Percentiles rank a stretch among this genome's conserved stretches.
phyloP scores from a whole-genome alignment of 108 stramenopile genomes.

The Nitzschia sp. region DNA sequence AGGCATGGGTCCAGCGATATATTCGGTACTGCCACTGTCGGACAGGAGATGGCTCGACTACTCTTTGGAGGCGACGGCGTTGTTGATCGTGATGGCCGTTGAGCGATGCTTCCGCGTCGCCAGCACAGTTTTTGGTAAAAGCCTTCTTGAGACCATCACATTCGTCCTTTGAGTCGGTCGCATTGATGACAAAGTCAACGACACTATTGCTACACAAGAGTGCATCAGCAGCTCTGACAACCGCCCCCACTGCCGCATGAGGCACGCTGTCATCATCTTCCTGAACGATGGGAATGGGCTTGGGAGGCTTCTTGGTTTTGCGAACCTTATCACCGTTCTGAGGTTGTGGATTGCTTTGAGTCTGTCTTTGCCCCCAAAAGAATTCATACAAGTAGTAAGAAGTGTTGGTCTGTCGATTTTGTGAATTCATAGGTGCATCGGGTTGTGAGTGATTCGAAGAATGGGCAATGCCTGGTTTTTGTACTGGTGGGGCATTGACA shows the following conservation, averaged over 20 bases:
- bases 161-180: constrained; percentile 83
- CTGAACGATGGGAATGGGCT: constrained; percentile 13
- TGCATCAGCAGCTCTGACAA: constrained; percentile 53
- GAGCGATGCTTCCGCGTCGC: constrained; percentile 12
- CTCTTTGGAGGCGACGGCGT: constrained; percentile 28
- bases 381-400: too few relatives aligned
- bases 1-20: not conserved
- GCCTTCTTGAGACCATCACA: constrained; percentile 83
- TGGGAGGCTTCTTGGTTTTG: not conserved
- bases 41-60: constrained; percentile 26
- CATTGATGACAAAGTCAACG: constrained; percentile 82
- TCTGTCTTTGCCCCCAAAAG: too few relatives aligned
- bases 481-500: not conserved
- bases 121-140: constrained; percentile 75
- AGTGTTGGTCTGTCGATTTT: too few relatives aligned
- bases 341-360: too few relatives aligned
- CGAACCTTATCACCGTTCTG: too few relatives aligned
- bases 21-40: constrained; percentile 18
- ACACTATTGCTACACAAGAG: constrained; percentile 71
- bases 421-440: too few relatives aligned
- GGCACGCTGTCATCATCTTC: constrained; percentile 31
- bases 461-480: too few relatives aligned
- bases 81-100: not conserved
- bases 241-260: constrained; percentile 18
- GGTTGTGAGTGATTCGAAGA: too few relatives aligned